Evolutionary conservation across 108 stramenopile genomes (phyloP), one percentile per base, ranked within the genome.

Genomic region (Craspedostauros australis): DNA sequence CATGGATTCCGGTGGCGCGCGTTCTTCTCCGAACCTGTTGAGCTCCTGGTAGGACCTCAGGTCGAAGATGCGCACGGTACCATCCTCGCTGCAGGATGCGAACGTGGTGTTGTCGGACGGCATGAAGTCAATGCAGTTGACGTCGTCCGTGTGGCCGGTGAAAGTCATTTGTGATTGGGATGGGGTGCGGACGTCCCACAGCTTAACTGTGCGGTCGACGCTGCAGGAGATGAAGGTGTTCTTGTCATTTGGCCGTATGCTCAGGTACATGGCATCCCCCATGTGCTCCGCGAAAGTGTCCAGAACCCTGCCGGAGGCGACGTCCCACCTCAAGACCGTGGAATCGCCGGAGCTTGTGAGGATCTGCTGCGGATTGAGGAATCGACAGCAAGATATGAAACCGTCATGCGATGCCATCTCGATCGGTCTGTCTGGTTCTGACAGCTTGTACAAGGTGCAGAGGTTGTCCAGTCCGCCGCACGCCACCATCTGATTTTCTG

Each of bases 391-490:
- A 33, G 87, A 86, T 39, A 99, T 54, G 63, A 96, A 98, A 9
- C 97, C 99, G 63, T 99, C 99, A 61, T 99, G 99, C n/a, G 91
- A 86, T 27, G 92, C 93, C 64, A 99, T 72, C 72, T 99, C 99
- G 0, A 62, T 54, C 9, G 92, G 82, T 26, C 87, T 71, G 48
- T 86, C 68, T 20, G 62, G 57, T 34, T 68, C 68, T n/a, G 66
- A 46, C 24, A 95, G 64, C 46, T 88, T 79, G 76, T 98, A 99
- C 41, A 99, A 86, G 30, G 96, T 94, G 73, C 99, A 99, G 41
- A 97, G 66, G 69, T 99, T 99, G 68, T 99, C 97, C n/a, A 99
- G 70, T 29, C 99, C 99, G 22, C 99, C 99, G 56, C 95, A 96
- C 12, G 99, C 99, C 22, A 99, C 88, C 54, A 97, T 62, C 41